A percentile compares a stretch with the other conserved stretches of the same genome.
Evolutionary conservation across 345 rosid species (phyloP).

Genomic region (Heritiera littoralis): DNA sequence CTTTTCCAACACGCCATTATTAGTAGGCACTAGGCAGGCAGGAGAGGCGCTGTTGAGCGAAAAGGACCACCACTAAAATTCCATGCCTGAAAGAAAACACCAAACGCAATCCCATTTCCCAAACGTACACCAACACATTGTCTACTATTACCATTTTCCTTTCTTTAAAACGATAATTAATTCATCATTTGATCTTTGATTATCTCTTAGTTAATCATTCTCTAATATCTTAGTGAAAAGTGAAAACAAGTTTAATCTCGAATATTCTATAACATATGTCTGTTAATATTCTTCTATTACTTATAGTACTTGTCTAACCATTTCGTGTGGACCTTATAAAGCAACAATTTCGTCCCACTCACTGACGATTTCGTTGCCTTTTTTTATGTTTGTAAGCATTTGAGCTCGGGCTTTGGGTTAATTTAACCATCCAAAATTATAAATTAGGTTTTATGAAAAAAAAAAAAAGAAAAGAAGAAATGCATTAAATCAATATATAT

Average conservation of each 20-base stretch:
- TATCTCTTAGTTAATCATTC: not conserved
- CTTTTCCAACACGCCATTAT: constrained; percentile 24
- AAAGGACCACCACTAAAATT: constrained; percentile 30
- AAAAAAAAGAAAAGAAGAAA: not conserved
- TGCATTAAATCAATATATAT: not conserved
- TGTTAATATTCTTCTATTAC: not conserved
- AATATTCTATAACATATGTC: not conserved
- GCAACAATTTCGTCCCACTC: not conserved
- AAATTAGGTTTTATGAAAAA: no score
- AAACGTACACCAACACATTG: not conserved
- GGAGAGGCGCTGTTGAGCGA: constrained; percentile 11
- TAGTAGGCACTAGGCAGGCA: no score
- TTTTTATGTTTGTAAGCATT: not conserved
- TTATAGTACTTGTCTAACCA: not conserved
- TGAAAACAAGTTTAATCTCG: no score
- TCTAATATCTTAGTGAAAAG: not conserved
- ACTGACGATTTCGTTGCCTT: not conserved
- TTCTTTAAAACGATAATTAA: not conserved
- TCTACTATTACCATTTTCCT: not conserved
- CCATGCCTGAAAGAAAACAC: not conserved
- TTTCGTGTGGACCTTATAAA: not conserved
- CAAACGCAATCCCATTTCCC: not conserved
- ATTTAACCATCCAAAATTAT: no score
- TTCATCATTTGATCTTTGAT: not conserved
- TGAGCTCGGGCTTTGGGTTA: no score